Conservation (phyloP, 441 rosid species). For the Brassica hybrid region DNA sequence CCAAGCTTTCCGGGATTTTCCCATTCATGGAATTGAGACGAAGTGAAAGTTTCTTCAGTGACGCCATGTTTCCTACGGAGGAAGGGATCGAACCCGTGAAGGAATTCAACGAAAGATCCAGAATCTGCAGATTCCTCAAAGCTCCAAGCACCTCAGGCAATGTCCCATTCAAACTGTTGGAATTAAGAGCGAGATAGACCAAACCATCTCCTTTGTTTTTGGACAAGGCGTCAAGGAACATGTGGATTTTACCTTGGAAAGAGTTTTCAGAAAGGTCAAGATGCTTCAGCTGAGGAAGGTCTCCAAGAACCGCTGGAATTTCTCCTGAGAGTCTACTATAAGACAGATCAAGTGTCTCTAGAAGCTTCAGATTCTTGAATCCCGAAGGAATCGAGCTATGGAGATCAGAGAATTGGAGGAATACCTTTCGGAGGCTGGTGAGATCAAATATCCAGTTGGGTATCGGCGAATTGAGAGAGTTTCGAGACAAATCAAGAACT, state of each 20-base stretch:
- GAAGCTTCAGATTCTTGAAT: constrained; percentile 14
- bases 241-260: constrained; percentile 36
- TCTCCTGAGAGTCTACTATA: constrained; percentile 36
- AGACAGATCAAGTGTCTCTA: constrained; percentile 43
- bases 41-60: constrained; percentile 43
- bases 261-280: constrained; percentile 43
- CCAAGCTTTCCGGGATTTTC: constrained; percentile 47
- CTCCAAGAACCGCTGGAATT: constrained; percentile 42
- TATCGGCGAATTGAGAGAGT: constrained; percentile 41
- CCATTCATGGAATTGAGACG: constrained; percentile 43
- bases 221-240: constrained; percentile 42
- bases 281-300: constrained; percentile 30
- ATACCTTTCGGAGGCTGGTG: constrained; percentile 34
- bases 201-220: constrained; percentile 38
- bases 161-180: constrained; percentile 41
- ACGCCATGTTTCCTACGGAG: constrained; percentile 43
- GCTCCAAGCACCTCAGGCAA: constrained; percentile 48
- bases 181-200: constrained; percentile 39
- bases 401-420: constrained; percentile 38
- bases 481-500: constrained; percentile 49
- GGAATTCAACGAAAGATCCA: constrained; percentile 40
- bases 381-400: constrained; percentile 45
- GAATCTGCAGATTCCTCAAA: constrained; percentile 35
- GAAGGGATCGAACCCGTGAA: constrained; percentile 47
- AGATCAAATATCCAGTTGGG: constrained; percentile 45